Evolutionary conservation across 805 yeast species (phyloP).

Genomic region (Cyberlindnera xishuangbannaensis): DNA sequence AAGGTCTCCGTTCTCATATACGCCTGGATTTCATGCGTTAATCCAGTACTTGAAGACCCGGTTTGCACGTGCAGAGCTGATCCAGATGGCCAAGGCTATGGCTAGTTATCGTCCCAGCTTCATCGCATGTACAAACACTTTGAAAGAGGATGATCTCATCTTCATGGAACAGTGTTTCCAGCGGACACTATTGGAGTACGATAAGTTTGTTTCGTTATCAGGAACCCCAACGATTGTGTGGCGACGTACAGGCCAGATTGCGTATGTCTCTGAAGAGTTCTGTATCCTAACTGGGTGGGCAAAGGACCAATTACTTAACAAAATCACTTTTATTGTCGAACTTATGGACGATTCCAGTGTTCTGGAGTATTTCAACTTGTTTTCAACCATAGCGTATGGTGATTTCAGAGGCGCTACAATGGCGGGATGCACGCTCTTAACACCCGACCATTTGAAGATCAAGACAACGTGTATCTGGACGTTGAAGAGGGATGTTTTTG

Average conservation of each 20-base stretch:
- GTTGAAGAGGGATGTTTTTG: slow-evolving; percentile 88
- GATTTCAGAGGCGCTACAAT: slow-evolving; percentile 87
- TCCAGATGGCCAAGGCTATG: slow-evolving; percentile 80
- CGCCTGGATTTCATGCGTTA: slow-evolving; percentile 83
- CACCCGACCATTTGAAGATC: slow-evolving; percentile 48
- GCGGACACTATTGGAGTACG: slow-evolving; percentile 83
- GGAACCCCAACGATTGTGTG: slow-evolving; percentile 96
- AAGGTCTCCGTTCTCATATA: slow-evolving; percentile 74
- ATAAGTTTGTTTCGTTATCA: slow-evolving; percentile 71
- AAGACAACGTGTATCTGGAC: slow-evolving; percentile 89
- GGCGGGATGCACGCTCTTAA: slow-evolving; percentile 76
- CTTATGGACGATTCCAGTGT: slow-evolving; percentile 84
- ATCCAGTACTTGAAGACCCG: slow-evolving; percentile 67
- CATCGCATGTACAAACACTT: slow-evolving; percentile 83
- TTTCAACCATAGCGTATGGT: slow-evolving; percentile 81
- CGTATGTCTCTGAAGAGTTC: slow-evolving; percentile 93
- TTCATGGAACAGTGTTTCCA: slow-evolving; percentile 97
- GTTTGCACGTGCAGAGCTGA: slow-evolving; percentile 63
- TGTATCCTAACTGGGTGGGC: slow-evolving; percentile 90
- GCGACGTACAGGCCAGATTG: slow-evolving; percentile 94
- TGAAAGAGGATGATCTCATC: slow-evolving; percentile 85
- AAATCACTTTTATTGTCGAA: slow-evolving; percentile 69
- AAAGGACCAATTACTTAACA: slow-evolving; percentile 57
- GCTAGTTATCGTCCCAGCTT: slow-evolving; percentile 90
- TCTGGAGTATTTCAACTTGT: slow-evolving; percentile 80